Evolutionary conservation across 2,329 filamentous ascomycete genomes (phyloP).

Genomic region (Fusarium avenaceum): DNA sequence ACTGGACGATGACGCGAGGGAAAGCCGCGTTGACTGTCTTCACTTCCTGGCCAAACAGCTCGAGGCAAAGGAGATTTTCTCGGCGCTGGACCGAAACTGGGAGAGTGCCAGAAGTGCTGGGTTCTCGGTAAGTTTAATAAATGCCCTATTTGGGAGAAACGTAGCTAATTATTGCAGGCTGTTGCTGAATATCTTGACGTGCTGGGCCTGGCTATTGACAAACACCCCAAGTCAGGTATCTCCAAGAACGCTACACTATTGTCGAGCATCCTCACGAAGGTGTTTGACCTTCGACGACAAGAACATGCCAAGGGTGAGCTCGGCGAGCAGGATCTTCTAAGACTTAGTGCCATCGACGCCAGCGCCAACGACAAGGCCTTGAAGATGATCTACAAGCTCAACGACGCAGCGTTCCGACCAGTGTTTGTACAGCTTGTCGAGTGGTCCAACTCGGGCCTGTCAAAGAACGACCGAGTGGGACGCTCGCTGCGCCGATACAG

Average conservation of each 20-base stretch:
- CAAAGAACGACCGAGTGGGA: slow-evolving; percentile 72
- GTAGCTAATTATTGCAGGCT: slow-evolving; percentile 64
- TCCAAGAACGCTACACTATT: slow-evolving; percentile 79
- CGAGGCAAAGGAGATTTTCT: slow-evolving; percentile 81
- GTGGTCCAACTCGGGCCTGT: slow-evolving; percentile 75
- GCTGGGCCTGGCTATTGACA: slow-evolving; percentile 78
- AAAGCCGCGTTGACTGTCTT: slow-evolving; percentile 77
- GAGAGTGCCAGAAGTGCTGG: slow-evolving; percentile 72
- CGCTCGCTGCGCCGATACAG: slow-evolving; percentile 76
- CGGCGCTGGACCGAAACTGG: slow-evolving; percentile 81
- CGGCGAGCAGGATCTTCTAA: slow-evolving; percentile 58
- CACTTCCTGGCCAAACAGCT: slow-evolving; percentile 82
- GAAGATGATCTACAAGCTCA: slow-evolving; percentile 96
- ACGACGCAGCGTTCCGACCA: slow-evolving; percentile 92
- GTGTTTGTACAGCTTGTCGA: slow-evolving; percentile 90
- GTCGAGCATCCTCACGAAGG: slow-evolving; percentile 72
- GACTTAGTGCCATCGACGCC: slow-evolving; percentile 72
- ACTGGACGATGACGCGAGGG: slow-evolving; percentile 72
- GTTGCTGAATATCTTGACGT: slow-evolving; percentile 77
- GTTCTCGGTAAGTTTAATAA: slow-evolving; percentile 66
- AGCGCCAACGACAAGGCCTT: slow-evolving; percentile 78
- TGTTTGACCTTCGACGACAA: slow-evolving; percentile 75
- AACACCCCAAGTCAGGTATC: slow-evolving; percentile 82
- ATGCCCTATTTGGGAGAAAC: neutral
- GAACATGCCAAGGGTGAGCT: slow-evolving; percentile 63